Percentiles rank a stretch among this genome's conserved stretches.
Conservation (phyloP, 441 rosid species). For the Euphorbia schlechtendalii region DNA sequence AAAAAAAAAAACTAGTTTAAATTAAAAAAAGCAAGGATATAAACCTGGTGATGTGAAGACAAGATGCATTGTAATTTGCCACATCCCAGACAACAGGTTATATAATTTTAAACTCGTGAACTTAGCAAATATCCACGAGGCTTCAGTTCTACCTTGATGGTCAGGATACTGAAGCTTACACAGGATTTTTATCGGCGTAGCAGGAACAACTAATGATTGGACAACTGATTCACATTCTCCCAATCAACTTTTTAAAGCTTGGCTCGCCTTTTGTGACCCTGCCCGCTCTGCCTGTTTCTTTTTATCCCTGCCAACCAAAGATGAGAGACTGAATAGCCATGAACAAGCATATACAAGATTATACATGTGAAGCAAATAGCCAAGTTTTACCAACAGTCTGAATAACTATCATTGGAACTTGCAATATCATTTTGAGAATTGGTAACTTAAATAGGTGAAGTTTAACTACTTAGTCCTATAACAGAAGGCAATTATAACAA, state of each 20-base stretch:
- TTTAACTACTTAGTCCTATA: neutral
- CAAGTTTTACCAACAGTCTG: neutral
- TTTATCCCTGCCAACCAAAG: conserved; percentile 65
- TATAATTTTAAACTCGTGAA: neutral
- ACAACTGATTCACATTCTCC: conserved; percentile 35
- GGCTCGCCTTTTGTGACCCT: conserved; percentile 66
- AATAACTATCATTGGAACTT: neutral
- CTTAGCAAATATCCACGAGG: conserved; percentile 9
- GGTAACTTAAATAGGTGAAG: neutral
- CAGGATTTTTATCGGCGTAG: conserved; percentile 13
- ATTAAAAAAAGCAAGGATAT: neutral
- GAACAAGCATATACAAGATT: neutral
- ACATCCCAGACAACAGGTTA: conserved; percentile 10
- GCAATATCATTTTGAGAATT: neutral
- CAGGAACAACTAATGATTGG: neutral
- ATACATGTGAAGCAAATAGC: neutral
- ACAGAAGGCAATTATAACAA: neutral
- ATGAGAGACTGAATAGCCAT: neutral
- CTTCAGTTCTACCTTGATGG: conserved; percentile 15
- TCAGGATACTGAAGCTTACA: conserved; percentile 14
- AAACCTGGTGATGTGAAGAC: neutral
- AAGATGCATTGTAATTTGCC: conserved; percentile 11
- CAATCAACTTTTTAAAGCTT: conserved; percentile 55
- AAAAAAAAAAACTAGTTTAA: neutral
- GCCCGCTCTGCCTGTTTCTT: conserved; percentile 74